Percentiles rank a stretch among this genome's conserved stretches.
Evolutionary conservation across 2,329 filamentous ascomycete species (phyloP).

Genomic region (Xylogone sp.): DNA sequence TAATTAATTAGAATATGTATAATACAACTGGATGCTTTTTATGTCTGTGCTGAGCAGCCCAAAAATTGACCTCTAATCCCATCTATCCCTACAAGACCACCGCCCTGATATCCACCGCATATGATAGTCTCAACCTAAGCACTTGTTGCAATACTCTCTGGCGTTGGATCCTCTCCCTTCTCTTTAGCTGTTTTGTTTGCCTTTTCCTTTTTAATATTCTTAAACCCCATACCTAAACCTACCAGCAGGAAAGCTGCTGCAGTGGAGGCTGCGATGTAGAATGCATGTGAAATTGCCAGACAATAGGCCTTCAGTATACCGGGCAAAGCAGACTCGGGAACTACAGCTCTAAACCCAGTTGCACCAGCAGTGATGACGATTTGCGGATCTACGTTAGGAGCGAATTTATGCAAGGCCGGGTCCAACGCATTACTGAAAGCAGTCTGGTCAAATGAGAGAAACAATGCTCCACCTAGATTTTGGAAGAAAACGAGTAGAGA

Average conservation of each 20-base stretch:
- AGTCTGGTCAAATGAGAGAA: constrained; percentile 25
- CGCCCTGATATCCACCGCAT: too few relatives aligned
- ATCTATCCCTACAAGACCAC: too few relatives aligned
- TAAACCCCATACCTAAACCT: constrained; percentile 41
- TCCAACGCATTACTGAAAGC: constrained; percentile 20
- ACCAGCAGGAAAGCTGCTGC: constrained; percentile 10
- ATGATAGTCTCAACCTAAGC: too few relatives aligned
- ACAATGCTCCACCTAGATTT: constrained; percentile 26
- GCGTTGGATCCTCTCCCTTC: background rate
- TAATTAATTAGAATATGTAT: background rate
- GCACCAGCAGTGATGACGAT: constrained; percentile 37
- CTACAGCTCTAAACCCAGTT: constrained; percentile 31
- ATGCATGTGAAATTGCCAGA: constrained; percentile 20
- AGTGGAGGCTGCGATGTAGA: constrained; percentile 17
- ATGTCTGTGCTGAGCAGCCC: too few relatives aligned
- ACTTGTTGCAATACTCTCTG: too few relatives aligned
- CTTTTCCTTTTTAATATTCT: constrained; percentile 35
- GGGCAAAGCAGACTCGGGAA: constrained; percentile 26
- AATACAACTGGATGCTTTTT: too few relatives aligned
- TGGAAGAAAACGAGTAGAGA: constrained; percentile 31
- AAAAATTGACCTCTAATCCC: too few relatives aligned
- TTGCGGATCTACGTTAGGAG: constrained; percentile 27
- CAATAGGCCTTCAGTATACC: constrained; percentile 38
- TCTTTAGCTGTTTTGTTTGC: background rate
- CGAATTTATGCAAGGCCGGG: constrained; percentile 28